phyloP scores from a whole-genome alignment of 768 basidiomycete genomes.

The Leccinum rimulosum region DNA sequence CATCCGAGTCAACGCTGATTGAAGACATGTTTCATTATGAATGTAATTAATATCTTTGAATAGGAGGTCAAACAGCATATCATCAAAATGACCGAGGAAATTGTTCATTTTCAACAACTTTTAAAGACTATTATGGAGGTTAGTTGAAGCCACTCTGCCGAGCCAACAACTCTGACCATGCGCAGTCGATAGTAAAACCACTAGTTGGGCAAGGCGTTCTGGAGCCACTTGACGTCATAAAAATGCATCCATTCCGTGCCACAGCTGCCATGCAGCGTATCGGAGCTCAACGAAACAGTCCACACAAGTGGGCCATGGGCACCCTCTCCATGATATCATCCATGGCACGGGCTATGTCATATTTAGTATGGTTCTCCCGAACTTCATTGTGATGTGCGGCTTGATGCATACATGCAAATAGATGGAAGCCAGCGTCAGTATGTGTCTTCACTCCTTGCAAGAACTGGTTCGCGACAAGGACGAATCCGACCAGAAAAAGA shows the following conservation, averaged over 20 bases:
- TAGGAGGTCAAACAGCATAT: slow-evolving; percentile 78
- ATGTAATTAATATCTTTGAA: not conserved
- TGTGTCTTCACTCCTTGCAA: slow-evolving; percentile 70
- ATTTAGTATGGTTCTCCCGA: slow-evolving; percentile 57
- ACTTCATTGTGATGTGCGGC: not conserved
- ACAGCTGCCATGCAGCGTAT: slow-evolving; percentile 43
- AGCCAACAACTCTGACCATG: slow-evolving; percentile 4
- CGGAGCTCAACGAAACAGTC: slow-evolving; percentile 32
- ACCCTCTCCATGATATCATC: slow-evolving; percentile 50
- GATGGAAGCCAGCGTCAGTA: slow-evolving; percentile 79
- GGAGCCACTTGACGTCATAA: slow-evolving; percentile 52
- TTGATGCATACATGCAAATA: slow-evolving; percentile 28
- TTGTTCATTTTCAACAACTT: slow-evolving; percentile 63
- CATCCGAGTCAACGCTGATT: not conserved
- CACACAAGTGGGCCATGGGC: slow-evolving; percentile 46
- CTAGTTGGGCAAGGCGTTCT: slow-evolving; percentile 43
- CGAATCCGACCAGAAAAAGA: slow-evolving; percentile 31
- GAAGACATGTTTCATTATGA: not conserved
- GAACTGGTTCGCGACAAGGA: slow-evolving; percentile 45
- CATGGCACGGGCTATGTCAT: slow-evolving; percentile 83
- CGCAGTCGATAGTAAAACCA: slow-evolving; percentile 35
- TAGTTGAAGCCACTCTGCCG: slow-evolving; percentile 19
- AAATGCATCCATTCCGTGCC: slow-evolving; percentile 65
- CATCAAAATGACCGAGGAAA: slow-evolving; percentile 67
- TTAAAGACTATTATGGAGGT: slow-evolving; percentile 77